Evolutionary conservation across 2,329 filamentous ascomycete genomes (phyloP).

Genomic region (Colletotrichum sp.): DNA sequence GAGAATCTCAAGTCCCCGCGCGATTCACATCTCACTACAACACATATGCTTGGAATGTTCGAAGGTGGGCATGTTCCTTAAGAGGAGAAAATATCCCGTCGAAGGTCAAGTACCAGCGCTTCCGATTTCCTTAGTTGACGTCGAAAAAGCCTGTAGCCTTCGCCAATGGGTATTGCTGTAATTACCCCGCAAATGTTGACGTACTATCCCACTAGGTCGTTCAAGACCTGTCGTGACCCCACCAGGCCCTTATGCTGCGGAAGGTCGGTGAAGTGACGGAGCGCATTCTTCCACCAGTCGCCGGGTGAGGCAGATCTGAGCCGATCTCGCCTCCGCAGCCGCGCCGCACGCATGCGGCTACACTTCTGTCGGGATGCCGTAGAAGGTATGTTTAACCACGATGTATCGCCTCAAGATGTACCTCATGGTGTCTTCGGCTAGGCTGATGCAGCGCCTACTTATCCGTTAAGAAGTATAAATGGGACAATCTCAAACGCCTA

Average conservation of each 20-base stretch:
- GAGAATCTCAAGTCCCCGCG: neutral
- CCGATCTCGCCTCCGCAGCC: neutral
- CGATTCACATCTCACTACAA: rapidly evolving
- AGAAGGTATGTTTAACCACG: neutral
- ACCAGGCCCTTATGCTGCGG: neutral
- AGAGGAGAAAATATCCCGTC: neutral
- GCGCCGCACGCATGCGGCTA: neutral
- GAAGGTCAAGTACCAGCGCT: neutral
- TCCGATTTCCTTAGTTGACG: neutral
- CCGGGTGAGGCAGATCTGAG: neutral
- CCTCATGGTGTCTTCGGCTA: neutral
- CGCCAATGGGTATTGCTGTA: neutral
- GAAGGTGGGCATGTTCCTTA: neutral
- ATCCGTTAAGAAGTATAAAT: neutral
- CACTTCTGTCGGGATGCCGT: neutral
- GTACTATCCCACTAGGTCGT: neutral
- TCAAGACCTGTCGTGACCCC: neutral
- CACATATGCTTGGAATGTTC: neutral
- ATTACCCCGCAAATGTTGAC: neutral
- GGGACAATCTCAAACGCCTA: neutral
- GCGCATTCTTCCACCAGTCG: neutral
- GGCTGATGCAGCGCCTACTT: neutral
- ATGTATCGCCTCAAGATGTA: neutral
- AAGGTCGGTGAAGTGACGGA: neutral
- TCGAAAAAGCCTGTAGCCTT: neutral